Base-by-base conservation (phyloP, 352 stramenopile species). In the Pythium guiyangense region DNA sequence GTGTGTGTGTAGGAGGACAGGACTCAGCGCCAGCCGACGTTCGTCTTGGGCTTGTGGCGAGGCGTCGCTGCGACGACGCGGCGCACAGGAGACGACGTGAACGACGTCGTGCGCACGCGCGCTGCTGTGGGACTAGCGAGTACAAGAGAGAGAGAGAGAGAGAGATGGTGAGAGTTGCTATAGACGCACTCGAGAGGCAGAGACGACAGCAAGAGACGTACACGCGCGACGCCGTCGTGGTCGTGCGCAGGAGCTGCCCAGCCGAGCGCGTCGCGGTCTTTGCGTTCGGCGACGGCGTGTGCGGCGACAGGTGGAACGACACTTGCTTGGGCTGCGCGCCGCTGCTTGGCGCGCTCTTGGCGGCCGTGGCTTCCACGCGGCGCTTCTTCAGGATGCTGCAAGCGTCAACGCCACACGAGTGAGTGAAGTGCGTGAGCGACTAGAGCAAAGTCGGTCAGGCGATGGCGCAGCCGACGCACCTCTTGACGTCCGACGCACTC, bases 331-430 rank as follows among this genome's bases (percentile, higher is more conserved):
- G 25, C n/a, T 47, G 63, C 50, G 44, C 47, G 29, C 26, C 14
- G 20, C 45, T 20, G 22, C 37, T 60, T 3, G 29, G 47, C 11
- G 52, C 52, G 15, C 27, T 62, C 29, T 40, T 64, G 14, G 1
- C 45, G 1, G 15, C 8, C 31, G 52, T 57, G 43, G 29, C 56
- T 59, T 39, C 67, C 59, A 9, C 67, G 43, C 50, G 74, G 64
- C 51, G 74, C 58, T 88, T 89, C 61, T 91, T 91, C 2, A 91
- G 67, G 51, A 91, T 91, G 60, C 81, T 91, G 42, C 4, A 15
- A 4, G 3, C 2, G 22, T 22, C 22, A 22, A 22, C 22, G 22
- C 22, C 22, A 22, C 22, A 22, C 40, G 37, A 25, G 17, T 57
- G 51, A 20, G 25, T 42, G 58, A 51, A 49, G n/a, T 46, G 62